A percentile compares a stretch with the other conserved stretches of the same genome.
phyloP scores from a whole-genome alignment of 805 yeast species.

The Barnettozyma botsteinii region DNA sequence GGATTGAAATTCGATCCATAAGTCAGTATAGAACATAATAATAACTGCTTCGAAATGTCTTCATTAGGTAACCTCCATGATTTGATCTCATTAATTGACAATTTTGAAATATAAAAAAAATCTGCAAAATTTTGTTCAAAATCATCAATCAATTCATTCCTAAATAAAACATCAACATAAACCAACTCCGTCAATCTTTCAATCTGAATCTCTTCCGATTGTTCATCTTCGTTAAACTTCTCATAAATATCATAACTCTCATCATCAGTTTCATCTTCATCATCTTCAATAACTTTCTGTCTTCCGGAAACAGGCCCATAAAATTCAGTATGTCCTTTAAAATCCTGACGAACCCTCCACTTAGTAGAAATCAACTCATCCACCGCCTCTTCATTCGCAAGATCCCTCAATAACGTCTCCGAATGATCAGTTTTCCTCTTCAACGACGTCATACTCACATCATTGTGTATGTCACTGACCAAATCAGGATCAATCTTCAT shows the following conservation, averaged over 20 bases:
- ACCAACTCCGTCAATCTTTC: constrained; percentile 3
- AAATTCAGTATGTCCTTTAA: constrained; percentile 26
- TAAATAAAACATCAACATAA: neutral
- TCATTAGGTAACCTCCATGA: constrained; percentile 26
- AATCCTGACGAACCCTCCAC: constrained; percentile 28
- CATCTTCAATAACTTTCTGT: constrained; percentile 23
- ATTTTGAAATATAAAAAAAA: constrained; percentile 24
- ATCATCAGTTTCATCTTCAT: neutral
- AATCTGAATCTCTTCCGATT: neutral
- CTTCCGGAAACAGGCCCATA: constrained; percentile 33
- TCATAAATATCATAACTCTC: neutral
- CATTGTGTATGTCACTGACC: constrained; percentile 3
- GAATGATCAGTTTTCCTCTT: neutral
- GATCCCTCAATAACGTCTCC: constrained; percentile 15
- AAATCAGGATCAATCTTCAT: constrained; percentile 10
- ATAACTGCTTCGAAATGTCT: constrained; percentile 26
- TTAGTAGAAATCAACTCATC: constrained; percentile 30
- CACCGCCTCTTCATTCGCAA: constrained; percentile 26
- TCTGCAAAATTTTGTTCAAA: constrained; percentile 25
- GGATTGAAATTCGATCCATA: constrained; percentile 24
- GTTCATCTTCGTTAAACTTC: too few relatives aligned
- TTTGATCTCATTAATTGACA: constrained; percentile 18
- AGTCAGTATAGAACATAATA: constrained; percentile 26
- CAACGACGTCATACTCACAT: neutral
- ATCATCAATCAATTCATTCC: constrained; percentile 10